Conservation (phyloP, 306 rosid species). For the Astragalus membranaceus region DNA sequence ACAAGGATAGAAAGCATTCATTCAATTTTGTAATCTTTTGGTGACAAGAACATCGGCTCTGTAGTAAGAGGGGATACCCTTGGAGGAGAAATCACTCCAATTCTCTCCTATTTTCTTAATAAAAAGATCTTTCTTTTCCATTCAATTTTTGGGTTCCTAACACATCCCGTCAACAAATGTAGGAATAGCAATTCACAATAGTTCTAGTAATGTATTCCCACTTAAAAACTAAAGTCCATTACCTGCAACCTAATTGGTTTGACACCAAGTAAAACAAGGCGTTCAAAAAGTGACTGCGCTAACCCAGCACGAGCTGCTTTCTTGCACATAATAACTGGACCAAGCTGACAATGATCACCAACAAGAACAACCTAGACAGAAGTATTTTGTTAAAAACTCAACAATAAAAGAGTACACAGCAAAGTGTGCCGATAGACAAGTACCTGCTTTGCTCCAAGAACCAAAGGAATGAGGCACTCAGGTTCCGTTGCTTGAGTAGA, state of each 20-base stretch:
- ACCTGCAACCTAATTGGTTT: slow-evolving; percentile 99
- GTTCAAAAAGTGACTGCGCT: slow-evolving; percentile 97
- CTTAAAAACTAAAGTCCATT: slow-evolving; percentile 12
- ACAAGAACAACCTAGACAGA: slow-evolving; percentile 84
- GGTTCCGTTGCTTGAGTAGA: slow-evolving; percentile 99
- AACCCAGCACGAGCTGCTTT: slow-evolving; percentile 99
- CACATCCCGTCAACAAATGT: background rate
- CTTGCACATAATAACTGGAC: slow-evolving; percentile 99
- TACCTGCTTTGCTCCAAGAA: slow-evolving; percentile 99
- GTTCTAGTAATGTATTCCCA: background rate
- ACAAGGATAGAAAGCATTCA: too few relatives aligned
- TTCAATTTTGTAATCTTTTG: too few relatives aligned
- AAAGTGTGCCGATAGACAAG: background rate
- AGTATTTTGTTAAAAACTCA: slow-evolving; percentile 14
- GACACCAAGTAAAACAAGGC: slow-evolving; percentile 93
- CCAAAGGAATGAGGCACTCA: slow-evolving; percentile 97
- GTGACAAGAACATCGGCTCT: too few relatives aligned
- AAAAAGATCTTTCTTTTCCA: too few relatives aligned
- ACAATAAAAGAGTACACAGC: background rate
- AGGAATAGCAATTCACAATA: background rate
- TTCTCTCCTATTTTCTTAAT: too few relatives aligned
- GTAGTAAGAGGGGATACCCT: too few relatives aligned
- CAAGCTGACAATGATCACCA: slow-evolving; percentile 99
- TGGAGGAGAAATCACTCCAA: too few relatives aligned
- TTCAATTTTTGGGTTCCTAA: too few relatives aligned